Evolutionary conservation across 345 rosid species (phyloP), one percentile per base, ranked within the genome.

Genomic region (Salix udensis): DNA sequence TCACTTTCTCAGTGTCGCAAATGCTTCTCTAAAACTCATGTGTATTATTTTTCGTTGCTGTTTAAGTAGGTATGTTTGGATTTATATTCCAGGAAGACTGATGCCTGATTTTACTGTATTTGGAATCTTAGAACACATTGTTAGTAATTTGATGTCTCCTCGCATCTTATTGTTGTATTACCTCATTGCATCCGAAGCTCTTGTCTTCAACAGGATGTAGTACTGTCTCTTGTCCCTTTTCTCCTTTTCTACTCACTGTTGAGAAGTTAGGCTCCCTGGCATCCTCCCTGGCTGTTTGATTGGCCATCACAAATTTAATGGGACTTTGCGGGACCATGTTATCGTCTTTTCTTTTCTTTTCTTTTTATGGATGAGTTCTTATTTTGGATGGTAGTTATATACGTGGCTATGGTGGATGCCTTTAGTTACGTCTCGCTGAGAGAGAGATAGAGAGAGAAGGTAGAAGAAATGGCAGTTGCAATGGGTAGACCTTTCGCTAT

Each of bases 401-500:
- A 70, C 71, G 80, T 79, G 85, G 80, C 75, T 68, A 58, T 18
- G 28, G 64, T 79, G 1, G 34, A 37, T 64, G 72, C 77, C 78
- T 70, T 42, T 72, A 42, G 36, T 72, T 28, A 65, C 44, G 14
- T 42, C 12, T 60, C 74, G 75, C 36, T 48, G 78, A 84, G 79
- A 79, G 80, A 75, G 68, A 84, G 79, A 79, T 78, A 75, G 68
- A 30, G 34, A 64, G 37, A 66, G 34, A 73, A 46, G 34, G 73
- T 72, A 26, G 26, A 24, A 53, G 75, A 70, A 71, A 88, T 88
- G 89, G 86, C 85, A 1, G 65, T 64, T 44, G 79, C 85, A 46
- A 75, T 65, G 46, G 88, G 82, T 71, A 81, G 83, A 71, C 69
- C 79, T 62, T 84, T 84, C 76, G 78, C 80, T 65, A 68, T 77